phyloP scores from a whole-genome alignment of 2,329 filamentous ascomycete genomes.

The Neofusicoccum umdonicola region DNA sequence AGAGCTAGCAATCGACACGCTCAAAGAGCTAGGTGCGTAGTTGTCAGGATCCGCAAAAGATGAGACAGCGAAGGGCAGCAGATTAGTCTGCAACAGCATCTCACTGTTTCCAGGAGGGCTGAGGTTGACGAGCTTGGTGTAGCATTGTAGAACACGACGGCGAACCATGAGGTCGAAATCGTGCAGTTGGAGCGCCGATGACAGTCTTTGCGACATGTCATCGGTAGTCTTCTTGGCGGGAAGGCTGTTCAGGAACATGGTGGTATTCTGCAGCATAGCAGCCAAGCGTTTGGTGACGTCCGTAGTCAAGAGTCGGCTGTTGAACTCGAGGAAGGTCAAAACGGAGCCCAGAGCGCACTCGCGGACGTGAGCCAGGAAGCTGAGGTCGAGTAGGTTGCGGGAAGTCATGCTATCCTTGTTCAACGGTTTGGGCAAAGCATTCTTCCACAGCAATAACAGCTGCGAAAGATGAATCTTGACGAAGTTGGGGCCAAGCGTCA shows the following conservation, averaged over 20 bases:
- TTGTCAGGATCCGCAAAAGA: conserved; percentile 92
- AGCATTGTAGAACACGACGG: conserved; percentile 89
- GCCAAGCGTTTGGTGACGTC: conserved; percentile 93
- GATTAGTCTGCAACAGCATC: conserved; percentile 82
- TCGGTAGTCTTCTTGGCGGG: conserved; percentile 82
- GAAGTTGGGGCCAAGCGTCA: conserved; percentile 96
- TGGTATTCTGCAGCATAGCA: conserved; percentile 92
- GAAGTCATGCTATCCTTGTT: conserved; percentile 86
- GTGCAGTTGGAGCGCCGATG: conserved; percentile 80
- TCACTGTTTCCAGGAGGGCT: conserved; percentile 84
- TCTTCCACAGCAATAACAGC: conserved; percentile 92
- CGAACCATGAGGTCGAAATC: conserved; percentile 94
- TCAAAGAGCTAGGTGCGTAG: conserved; percentile 67
- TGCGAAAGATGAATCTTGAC: conserved; percentile 98
- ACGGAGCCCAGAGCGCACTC: conserved; percentile 93
- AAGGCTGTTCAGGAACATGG: conserved; percentile 80
- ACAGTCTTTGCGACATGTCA: conserved; percentile 79
- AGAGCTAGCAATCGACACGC: conserved; percentile 85
- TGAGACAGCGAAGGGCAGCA: conserved; percentile 83
- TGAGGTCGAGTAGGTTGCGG: conserved; percentile 81
- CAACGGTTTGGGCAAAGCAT: conserved; percentile 90
- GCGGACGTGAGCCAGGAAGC: conserved; percentile 88
- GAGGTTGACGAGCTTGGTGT: conserved; percentile 83
- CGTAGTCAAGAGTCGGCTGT: conserved; percentile 83
- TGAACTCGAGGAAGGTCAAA: conserved; percentile 88